phyloP scores from a whole-genome alignment of 495 filamentous ascomycete genomes.

The Astrothelium subdiscretum region DNA sequence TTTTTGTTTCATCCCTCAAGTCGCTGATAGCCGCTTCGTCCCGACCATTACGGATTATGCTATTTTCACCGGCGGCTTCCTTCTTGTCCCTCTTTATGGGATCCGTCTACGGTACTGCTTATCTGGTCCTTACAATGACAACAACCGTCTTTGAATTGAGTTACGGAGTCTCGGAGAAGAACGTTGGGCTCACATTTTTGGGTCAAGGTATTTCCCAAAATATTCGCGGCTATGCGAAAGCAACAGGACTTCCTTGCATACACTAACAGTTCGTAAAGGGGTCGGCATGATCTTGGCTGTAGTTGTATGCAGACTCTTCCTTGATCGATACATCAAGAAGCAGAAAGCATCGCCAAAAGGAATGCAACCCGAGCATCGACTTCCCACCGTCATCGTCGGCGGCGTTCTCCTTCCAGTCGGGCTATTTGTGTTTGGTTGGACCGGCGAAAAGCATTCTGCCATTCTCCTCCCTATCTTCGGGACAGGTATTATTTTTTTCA shows the following conservation, averaged over 20 bases:
- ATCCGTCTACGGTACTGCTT: background rate
- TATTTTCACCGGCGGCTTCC: background rate
- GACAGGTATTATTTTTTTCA: slow-evolving; percentile 4
- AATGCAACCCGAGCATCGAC: background rate
- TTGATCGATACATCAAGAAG: slow-evolving; percentile 22
- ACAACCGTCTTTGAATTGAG: slow-evolving; percentile 39
- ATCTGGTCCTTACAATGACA: background rate
- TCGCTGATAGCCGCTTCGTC: background rate
- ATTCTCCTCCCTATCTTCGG: slow-evolving; percentile 23
- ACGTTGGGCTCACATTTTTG: slow-evolving; percentile 37
- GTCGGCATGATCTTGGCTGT: slow-evolving; percentile 37
- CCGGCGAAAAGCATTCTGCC: slow-evolving; percentile 18
- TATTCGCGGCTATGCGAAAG: background rate
- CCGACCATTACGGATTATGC: background rate
- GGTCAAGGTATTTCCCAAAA: slow-evolving; percentile 25
- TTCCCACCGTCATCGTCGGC: background rate
- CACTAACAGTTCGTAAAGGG: background rate
- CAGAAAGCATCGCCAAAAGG: background rate
- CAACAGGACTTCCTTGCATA: background rate
- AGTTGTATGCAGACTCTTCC: slow-evolving; percentile 21
- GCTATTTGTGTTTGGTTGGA: slow-evolving; percentile 26
- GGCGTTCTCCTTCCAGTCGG: background rate
- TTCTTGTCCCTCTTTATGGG: background rate
- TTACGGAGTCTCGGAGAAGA: slow-evolving; percentile 34
- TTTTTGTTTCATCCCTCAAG: background rate